A percentile compares a stretch with the other conserved stretches of the same genome.
Evolutionary conservation across 1,139 yeast species (phyloP).

Genomic region (Lipomyces yarrowii): DNA sequence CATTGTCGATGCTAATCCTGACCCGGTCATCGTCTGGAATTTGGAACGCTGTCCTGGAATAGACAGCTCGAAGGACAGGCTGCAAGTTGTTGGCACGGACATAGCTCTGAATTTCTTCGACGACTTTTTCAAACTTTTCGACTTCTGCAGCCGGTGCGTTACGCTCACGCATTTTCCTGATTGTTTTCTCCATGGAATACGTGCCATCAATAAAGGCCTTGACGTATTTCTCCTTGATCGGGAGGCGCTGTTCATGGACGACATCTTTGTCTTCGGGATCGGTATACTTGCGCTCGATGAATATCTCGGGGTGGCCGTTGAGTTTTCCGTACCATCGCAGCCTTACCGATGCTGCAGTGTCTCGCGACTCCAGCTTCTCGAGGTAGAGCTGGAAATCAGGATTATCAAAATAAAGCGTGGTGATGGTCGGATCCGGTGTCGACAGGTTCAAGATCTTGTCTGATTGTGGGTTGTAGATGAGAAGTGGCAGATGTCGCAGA

Average conservation of each 20-base stretch:
- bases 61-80: constrained; percentile 84
- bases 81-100: constrained; percentile 68
- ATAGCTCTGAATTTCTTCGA: constrained; percentile 62
- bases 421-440: constrained; percentile 73
- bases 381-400: constrained; percentile 81
- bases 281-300: constrained; percentile 73
- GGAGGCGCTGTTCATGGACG: constrained; percentile 60
- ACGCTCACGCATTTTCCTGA: constrained; percentile 58
- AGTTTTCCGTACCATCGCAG: constrained; percentile 91
- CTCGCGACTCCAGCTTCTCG: constrained; percentile 67
- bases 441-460: constrained; percentile 46
- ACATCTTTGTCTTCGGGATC: constrained; percentile 57
- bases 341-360: constrained; percentile 74
- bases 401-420: constrained; percentile 87
- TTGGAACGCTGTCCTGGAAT: constrained; percentile 94
- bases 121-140: constrained; percentile 56
- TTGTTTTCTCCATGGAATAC: constrained; percentile 51
- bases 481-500: constrained; percentile 88
- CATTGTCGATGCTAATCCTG: constrained; percentile 86
- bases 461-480: constrained; percentile 60
- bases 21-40: constrained; percentile 96
- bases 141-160: constrained; percentile 53
- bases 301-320: constrained; percentile 71
- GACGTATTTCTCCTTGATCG: constrained; percentile 77
- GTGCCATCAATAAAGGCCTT: constrained; percentile 58